Conservation (phyloP, 2,329 filamentous ascomycete genomes). For the Didymella glomerata region DNA sequence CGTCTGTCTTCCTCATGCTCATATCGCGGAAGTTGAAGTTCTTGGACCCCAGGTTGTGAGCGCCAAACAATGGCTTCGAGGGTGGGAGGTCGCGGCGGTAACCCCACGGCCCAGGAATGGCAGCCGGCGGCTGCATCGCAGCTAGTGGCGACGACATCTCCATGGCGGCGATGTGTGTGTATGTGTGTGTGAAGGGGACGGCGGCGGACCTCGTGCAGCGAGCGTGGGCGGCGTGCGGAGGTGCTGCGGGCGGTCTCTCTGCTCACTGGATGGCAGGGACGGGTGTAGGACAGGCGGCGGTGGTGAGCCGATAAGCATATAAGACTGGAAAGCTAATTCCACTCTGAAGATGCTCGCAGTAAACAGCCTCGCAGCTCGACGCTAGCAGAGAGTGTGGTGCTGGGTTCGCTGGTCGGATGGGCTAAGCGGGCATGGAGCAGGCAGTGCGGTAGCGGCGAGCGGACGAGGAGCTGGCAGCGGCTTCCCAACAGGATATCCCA, state of each 20-base stretch:
- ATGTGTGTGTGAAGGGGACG: conserved; percentile 1
- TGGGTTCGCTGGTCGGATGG: conserved; percentile 24
- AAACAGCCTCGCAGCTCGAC: conserved; percentile 30
- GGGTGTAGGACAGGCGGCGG: conserved; percentile 31
- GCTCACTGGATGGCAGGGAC: conserved; percentile 31
- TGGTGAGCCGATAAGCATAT: conserved; percentile 46
- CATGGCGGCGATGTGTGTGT: conserved; percentile 79
- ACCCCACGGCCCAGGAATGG: conserved; percentile 70
- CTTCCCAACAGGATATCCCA: conserved; percentile 36
- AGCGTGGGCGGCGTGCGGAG: conserved; percentile 34
- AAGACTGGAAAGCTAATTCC: conserved; percentile 53
- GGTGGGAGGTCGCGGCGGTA: conserved; percentile 64
- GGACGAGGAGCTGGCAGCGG: conserved; percentile 18
- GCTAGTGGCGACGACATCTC: conserved; percentile 93
- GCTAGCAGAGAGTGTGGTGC: conserved; percentile 24
- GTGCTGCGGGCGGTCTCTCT: conserved; percentile 25
- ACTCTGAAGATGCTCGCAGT: conserved; percentile 50
- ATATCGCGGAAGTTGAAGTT: conserved; percentile 80
- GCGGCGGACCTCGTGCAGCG: conserved; percentile 24
- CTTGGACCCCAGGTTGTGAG: conserved; percentile 66
- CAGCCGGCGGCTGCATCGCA: conserved; percentile 78
- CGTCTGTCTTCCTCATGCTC: conserved; percentile 72
- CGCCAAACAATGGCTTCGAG: conserved; percentile 63
- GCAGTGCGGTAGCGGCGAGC: conserved; percentile 32
- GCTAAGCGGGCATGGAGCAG: conserved; percentile 29